Base-by-base conservation (phyloP, 2,329 filamentous ascomycete species). In the Colletotrichum sublineola region DNA sequence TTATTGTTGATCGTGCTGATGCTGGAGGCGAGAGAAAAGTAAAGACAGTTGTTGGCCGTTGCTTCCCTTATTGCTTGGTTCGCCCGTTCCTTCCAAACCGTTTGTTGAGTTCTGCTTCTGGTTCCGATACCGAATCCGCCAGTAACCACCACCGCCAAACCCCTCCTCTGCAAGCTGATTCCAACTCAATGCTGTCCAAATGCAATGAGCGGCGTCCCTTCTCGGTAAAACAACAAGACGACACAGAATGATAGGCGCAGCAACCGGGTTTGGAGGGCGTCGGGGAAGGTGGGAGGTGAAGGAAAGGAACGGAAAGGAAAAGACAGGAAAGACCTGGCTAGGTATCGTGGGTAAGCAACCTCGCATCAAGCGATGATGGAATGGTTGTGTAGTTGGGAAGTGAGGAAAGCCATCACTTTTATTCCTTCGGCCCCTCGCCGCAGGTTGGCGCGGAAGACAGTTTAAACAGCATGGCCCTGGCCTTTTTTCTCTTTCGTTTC, bases 281-380 rank as follows among this genome's bases (percentile, higher is more conserved):
- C 53, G 31, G 60, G 12, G 31, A 20, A 71, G 44, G 52, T 38
- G n/a, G 55, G 53, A 56, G 42, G 42, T 38, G 48, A 20, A 56
- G 18, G 38, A 33, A 64, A 56, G 46, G 38, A 15, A 48, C 50
- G 20, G 24, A 12, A 40, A 48, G 42, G 46, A 56, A 44, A 46
- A 44, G 18, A 24, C 29, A 50, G 55, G 46, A n/a, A 50, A 61
- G 20, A 15, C 36, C 50, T 53, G 44, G 44, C 24, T 53, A 38
- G 48, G 46, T 70, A 73, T 70, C 55, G 61, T 65, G 53, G 67
- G 61, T 70, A 58, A 73, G 61, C 66, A 70, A 40, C 67, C 56
- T 64, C 60, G 18, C 52, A 31, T 61, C 67, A 36, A 44, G 48
- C 55, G 64, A 70, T 33, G 61, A 57, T 50, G 62, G 60, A n/a